phyloP scores from a whole-genome alignment of 2,329 filamentous ascomycete species.

The Pseudopyrenochaeta lycopersici region DNA sequence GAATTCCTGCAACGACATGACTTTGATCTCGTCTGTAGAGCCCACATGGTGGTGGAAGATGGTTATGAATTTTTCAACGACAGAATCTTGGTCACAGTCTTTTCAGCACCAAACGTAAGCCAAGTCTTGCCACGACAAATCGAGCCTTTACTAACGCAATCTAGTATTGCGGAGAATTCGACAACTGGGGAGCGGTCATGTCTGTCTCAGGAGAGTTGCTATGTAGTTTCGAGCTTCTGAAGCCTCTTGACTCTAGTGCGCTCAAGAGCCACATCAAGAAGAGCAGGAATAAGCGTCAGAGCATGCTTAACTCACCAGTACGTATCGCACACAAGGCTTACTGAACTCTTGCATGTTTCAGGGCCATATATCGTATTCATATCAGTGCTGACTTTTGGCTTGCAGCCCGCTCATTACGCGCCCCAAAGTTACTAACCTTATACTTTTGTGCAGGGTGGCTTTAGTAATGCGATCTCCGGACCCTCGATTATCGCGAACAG shows the following conservation, averaged over 20 bases:
- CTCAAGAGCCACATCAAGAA: conserved; percentile 99
- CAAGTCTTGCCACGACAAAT: not conserved
- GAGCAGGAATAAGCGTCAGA: conserved; percentile 91
- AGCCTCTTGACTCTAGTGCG: conserved; percentile 93
- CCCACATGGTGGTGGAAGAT: conserved; percentile 99
- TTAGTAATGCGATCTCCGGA: conserved; percentile 18
- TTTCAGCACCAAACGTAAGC: conserved; percentile 95
- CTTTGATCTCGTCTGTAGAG: conserved; percentile 95
- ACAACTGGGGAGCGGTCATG: conserved; percentile 99
- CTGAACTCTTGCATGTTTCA: conserved; percentile 20
- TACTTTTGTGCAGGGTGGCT: conserved; percentile 30
- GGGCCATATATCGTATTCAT: conserved; percentile 36
- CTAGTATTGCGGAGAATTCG: conserved; percentile 97
- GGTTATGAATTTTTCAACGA: conserved; percentile 99
- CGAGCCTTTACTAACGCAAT: conserved; percentile 22
- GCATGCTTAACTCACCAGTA: conserved; percentile 95
- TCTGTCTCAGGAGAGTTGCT: conserved; percentile 92
- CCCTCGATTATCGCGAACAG: conserved; percentile 21
- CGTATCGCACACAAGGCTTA: conserved; percentile 54
- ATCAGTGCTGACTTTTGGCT: conserved; percentile 40
- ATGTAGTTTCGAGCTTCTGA: conserved; percentile 96
- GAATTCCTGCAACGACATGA: conserved; percentile 95
- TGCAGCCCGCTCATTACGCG: conserved; percentile 59
- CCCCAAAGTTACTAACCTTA: conserved; percentile 59
- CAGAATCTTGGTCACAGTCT: conserved; percentile 92